Conservation (phyloP, 306 rosid species). For the Prunus campanulata region DNA sequence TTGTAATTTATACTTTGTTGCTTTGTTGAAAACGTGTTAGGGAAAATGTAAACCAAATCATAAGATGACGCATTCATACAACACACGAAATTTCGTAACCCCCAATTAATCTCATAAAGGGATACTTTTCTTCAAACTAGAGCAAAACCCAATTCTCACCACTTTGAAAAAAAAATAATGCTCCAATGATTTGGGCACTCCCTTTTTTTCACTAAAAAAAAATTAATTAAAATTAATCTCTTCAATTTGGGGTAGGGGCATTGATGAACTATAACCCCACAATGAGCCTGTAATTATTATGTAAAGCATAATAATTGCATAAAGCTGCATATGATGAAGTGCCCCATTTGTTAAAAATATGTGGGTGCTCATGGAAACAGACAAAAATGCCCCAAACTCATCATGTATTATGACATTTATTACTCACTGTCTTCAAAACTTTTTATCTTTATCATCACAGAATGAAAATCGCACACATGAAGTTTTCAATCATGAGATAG, state of each 20-base stretch:
- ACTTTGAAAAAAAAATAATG: conserved; percentile 41
- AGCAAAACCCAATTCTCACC: conserved; percentile 35
- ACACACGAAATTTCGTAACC: conserved; percentile 27
- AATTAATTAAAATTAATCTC: not conserved
- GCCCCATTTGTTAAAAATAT: conserved; percentile 15
- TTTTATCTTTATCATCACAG: conserved; percentile 44
- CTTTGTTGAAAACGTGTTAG: conserved; percentile 72
- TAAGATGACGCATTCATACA: conserved; percentile 39
- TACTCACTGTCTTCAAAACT: conserved; percentile 34
- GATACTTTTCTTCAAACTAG: conserved; percentile 70
- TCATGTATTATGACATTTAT: conserved; percentile 29
- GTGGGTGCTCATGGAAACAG: conserved; percentile 27
- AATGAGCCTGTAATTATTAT: not conserved
- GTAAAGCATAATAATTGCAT: not conserved
- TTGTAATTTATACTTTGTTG: conserved; percentile 32
- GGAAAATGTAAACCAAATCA: conserved; percentile 67
- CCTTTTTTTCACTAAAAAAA: conserved; percentile 31
- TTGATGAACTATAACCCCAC: conserved; percentile 10
- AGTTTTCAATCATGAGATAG: conserved; percentile 43
- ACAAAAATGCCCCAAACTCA: conserved; percentile 46
- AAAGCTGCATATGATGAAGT: conserved; percentile 20
- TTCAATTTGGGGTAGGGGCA: conserved; percentile 34
- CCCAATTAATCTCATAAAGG: conserved; percentile 40
- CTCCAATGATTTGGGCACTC: conserved; percentile 68
- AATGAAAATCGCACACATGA: conserved; percentile 21